A percentile compares a stretch with the other conserved stretches of the same genome.
These are phyloP conservation scores for Fraxinus angustifolia DNA, from an alignment of 305 asterid genomes.

Conservation along the genomic window DNA sequence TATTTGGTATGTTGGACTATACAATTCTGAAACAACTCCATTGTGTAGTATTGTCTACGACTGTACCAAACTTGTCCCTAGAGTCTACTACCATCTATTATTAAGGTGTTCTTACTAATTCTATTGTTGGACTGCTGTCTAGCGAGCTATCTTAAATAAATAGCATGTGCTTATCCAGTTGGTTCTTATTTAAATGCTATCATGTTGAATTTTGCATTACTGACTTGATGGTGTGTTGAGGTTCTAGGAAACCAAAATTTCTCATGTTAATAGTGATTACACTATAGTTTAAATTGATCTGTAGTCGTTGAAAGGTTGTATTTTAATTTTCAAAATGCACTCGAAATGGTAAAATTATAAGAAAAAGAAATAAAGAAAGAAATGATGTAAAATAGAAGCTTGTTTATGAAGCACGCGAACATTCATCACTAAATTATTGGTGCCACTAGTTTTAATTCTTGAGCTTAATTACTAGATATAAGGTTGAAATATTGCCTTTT, in stretches of 20 bases:
- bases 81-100: background rate
- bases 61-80: background rate
- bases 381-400: background rate
- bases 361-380: background rate
- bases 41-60: background rate
- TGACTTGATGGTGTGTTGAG: background rate
- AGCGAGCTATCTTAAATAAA: constrained; percentile 47
- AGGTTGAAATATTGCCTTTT: background rate
- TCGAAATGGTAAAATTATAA: background rate
- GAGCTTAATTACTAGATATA: background rate
- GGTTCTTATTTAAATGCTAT: background rate
- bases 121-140: constrained; percentile 54
- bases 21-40: background rate
- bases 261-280: background rate
- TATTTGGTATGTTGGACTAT: background rate
- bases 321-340: background rate
- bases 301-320: background rate
- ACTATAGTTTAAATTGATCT: constrained; percentile 2
- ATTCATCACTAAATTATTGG: background rate
- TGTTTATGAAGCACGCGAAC: background rate
- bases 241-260: background rate
- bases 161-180: background rate
- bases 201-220: background rate
- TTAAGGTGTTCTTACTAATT: background rate
- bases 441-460: background rate